Evolutionary conservation across 805 yeast genomes (phyloP).

Genomic region (Isabelozyma rhagii): DNA sequence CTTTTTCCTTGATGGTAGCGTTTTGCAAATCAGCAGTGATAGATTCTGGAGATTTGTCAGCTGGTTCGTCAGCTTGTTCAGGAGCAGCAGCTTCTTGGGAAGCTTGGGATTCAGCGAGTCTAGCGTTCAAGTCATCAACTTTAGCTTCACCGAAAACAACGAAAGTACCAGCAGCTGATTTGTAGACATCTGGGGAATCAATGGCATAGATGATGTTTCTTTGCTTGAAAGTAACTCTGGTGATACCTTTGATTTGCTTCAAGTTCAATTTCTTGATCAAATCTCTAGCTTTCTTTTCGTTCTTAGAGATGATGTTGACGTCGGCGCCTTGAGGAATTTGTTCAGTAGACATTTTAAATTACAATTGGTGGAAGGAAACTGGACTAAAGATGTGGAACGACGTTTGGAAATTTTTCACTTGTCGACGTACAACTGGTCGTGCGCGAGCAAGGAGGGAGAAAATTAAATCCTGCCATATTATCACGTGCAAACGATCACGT

Average conservation of each 20-base stretch:
- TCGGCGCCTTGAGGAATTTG: conserved; percentile 81
- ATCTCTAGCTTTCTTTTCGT: conserved; percentile 95
- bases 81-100: conserved; percentile 58
- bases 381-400: neutral
- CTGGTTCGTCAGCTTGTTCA: conserved; percentile 18
- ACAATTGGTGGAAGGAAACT: neutral
- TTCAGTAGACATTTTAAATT: conserved; percentile 39
- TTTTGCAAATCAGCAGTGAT: conserved; percentile 81
- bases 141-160: conserved; percentile 98
- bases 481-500: no score
- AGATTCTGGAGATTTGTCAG: conserved; percentile 67
- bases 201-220: conserved; percentile 88
- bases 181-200: conserved; percentile 93
- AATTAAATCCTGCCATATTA: no score
- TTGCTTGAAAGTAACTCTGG: conserved; percentile 94
- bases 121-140: conserved; percentile 88
- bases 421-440: neutral
- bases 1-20: conserved; percentile 48
- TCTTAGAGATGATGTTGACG: conserved; percentile 77
- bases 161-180: conserved; percentile 88
- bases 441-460: neutral
- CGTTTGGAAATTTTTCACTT: neutral
- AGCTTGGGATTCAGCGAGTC: conserved; percentile 80
- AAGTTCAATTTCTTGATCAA: conserved; percentile 82
- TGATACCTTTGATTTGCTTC: conserved; percentile 86